These are phyloP conservation scores for Trichoderma oligosporum DNA, from an alignment of 2,329 filamentous ascomycete species.

Conservation along the genomic window DNA sequence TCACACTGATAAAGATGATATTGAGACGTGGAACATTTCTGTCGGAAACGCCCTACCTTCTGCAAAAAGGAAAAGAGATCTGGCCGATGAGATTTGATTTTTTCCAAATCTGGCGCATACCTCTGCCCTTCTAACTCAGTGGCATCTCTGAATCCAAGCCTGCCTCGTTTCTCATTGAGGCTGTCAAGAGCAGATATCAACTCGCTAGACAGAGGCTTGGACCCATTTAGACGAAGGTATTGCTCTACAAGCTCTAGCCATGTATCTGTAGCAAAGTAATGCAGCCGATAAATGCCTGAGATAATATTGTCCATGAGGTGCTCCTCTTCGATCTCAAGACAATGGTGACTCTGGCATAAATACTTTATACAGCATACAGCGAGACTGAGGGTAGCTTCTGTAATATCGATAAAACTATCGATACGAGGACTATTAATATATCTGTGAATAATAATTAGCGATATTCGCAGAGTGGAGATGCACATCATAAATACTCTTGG, in stretches of 20 bases:
- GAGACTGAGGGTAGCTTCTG: background rate
- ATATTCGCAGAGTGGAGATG: background rate
- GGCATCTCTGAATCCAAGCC: background rate
- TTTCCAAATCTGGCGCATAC: background rate
- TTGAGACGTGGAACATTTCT: background rate
- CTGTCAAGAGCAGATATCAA: background rate
- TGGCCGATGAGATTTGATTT: background rate
- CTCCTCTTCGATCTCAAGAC: background rate
- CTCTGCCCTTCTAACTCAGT: background rate
- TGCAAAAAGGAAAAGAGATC: background rate
- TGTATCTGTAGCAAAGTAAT: background rate
- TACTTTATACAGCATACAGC: background rate
- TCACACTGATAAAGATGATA: background rate
- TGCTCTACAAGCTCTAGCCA: background rate
- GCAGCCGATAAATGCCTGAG: background rate
- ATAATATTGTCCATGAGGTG: background rate
- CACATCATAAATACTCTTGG: background rate
- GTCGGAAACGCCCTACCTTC: background rate
- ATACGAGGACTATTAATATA: background rate
- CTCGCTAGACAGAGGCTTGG: background rate
- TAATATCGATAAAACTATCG: background rate
- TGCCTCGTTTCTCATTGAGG: background rate
- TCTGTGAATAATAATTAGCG: background rate
- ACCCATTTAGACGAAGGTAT: background rate
- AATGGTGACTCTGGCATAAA: background rate